A percentile compares a stretch with the other conserved stretches of the same genome.
Conservation (phyloP, 129 eudicot genomes). For the Flaveria robusta region DNA sequence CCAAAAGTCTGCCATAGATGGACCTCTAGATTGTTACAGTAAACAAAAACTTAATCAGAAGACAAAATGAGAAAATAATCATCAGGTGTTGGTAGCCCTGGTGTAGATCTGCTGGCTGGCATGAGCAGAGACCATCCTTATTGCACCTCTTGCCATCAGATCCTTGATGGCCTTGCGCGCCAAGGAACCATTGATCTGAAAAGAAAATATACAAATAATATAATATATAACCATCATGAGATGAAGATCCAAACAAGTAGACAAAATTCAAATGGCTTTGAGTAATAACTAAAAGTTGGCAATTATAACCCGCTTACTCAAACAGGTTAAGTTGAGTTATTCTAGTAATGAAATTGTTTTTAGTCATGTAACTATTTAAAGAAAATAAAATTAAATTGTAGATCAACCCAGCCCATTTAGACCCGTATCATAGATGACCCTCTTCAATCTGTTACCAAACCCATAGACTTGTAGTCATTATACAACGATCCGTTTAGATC, state of each 20-base stretch:
- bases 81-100: constrained; percentile 70
- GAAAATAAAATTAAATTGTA: not conserved
- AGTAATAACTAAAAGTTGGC: not conserved
- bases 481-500: not conserved
- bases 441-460: not conserved
- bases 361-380: not conserved
- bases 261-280: not conserved
- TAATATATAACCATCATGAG: not conserved
- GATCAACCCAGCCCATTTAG: not conserved
- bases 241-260: not conserved
- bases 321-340: not conserved
- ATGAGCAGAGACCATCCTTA: constrained; percentile 71
- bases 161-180: constrained; percentile 85
- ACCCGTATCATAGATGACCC: not conserved
- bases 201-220: too few species aligned
- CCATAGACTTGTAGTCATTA: not conserved
- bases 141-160: constrained; percentile 76
- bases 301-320: too few species aligned
- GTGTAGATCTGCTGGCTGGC: constrained; percentile 78
- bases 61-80: not conserved
- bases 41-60: not conserved
- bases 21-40: too few species aligned
- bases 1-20: not conserved
- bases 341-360: not conserved
- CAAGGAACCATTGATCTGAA: constrained; percentile 75